Base-by-base conservation (phyloP, 352 stramenopile species). In the Pythium rishiriense region DNA sequence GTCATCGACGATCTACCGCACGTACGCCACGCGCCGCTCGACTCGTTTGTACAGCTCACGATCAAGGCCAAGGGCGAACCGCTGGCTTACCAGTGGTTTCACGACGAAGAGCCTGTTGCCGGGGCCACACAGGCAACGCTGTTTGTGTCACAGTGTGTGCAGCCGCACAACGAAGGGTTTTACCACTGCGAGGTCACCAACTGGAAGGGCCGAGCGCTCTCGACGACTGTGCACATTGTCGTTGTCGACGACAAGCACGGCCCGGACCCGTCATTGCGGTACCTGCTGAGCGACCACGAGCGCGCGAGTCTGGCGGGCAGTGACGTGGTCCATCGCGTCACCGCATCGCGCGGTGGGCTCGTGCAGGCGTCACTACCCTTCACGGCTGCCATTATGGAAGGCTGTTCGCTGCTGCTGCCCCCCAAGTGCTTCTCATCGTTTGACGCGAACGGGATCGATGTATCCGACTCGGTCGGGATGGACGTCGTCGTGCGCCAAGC, bases 131-230 rank as follows among this genome's bases (percentile, higher is more conserved):
- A 85, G 39, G 39, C 78, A 0, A 73, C 77, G 19, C 59, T 90
- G 14, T 78, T 81, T 39, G 61, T 91, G 29, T 78, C 84, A 0
- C 73, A 84, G 26, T 83, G 58, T 41, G 71, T 87, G 26, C 77
- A 86, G 37, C 64, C 67, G 1, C 72, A 86, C 62, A 87, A 93
- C 26, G 72, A 78, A 66, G 84, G 82, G 0, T 19, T 47, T 7
- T 93, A 90, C 62, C 64, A 79, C 41, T 93, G 84, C 41, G 58
- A 83, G n/a, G 54, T 91, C 28, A 55, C 33, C 10, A 93, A 91
- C 55, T 79, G 79, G 52, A 77, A 76, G 47, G 81, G 84, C 7
- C 42, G 19, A 2, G 56, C 73, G 11, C 2, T 41, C 2, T 82
- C 81, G 4, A 70, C 69, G 3, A 49, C 29, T 0, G 74, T 87